Base-by-base conservation (phyloP, 2,329 filamentous ascomycete genomes). In the Dendrostoma leiphaemia region DNA sequence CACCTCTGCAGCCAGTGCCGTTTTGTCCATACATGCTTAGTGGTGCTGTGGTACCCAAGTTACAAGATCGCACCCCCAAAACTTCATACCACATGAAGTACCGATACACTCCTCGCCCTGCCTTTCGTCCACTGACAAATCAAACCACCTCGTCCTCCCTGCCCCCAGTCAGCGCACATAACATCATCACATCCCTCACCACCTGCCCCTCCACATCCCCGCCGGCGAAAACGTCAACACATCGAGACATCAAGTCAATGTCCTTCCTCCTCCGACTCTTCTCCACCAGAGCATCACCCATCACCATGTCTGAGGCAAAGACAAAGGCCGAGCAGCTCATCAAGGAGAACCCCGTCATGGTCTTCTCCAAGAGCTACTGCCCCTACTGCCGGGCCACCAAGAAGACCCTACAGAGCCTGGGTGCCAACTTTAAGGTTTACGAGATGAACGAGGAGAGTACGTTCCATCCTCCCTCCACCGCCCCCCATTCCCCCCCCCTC, bases 351-450 rank as follows among this genome's bases (percentile, higher is more conserved):
- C 76, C 84, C 65, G 91, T 96, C 72, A 86, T 94, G 65, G 90
- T 99, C 70, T 99, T 99, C 82, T 92, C 88, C 75, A 99, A 99
- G 80, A 90, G 88, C 15, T 96, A 91, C 78, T 99, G 94, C 83
- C 91, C 92, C 12, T 95, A 96, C 83, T 97, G 93, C 82, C 80
- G 75, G 55, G 79, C 85, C 57, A 85, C 88, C 63, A 97, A 97
- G 85, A 67, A 79, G 54, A 79, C 90, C 48, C 78, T 99, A 64
- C 82, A 79, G 66, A 77, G 84, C 54, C 64, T 85, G 55, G 84
- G 85, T 61, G 90, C 89, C 58, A 88, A 91, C 64, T 92, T 83
- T 73, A 84, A 82, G 66, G 69, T 82, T 53, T 77, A 94, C 54
- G 94, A 99, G 80, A 80, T 99, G 59, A 92, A 99, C 75, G 76